Evolutionary conservation across 495 filamentous ascomycete species (phyloP).

Genomic region (Polyplosphaeria fusca): DNA sequence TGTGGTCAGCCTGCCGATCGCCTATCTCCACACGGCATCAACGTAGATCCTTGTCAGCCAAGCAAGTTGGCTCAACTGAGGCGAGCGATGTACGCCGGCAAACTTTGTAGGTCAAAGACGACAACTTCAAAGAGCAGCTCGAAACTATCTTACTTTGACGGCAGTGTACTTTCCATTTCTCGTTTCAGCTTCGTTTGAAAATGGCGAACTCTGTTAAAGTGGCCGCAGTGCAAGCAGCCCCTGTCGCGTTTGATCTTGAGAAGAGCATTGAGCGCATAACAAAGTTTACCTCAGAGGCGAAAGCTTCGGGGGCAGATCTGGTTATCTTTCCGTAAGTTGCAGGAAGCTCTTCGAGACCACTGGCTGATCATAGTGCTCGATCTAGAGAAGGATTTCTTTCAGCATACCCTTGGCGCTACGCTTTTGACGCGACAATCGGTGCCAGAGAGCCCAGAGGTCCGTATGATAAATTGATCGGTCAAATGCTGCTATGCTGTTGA

Average conservation of each 20-base stretch:
- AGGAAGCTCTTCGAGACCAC: no score
- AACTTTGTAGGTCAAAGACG: no score
- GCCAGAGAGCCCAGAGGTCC: slow-evolving; percentile 44
- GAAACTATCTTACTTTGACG: no score
- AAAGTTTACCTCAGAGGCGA: slow-evolving; percentile 4
- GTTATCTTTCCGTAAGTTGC: slow-evolving; percentile 20
- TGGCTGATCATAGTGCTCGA: no score
- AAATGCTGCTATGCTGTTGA: no score
- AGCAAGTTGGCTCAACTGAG: no score
- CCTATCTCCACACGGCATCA: background rate
- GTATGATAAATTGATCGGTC: background rate
- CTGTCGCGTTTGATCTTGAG: slow-evolving; percentile 15
- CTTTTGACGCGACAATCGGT: slow-evolving; percentile 47
- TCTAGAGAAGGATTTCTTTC: slow-evolving; percentile 43
- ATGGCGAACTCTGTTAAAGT: slow-evolving; percentile 34
- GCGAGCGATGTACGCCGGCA: no score
- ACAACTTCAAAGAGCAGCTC: no score
- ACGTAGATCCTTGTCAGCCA: background rate
- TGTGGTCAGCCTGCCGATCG: background rate
- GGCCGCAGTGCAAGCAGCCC: slow-evolving; percentile 23
- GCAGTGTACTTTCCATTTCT: no score
- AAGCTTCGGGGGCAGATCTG: slow-evolving; percentile 8
- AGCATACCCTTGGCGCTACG: slow-evolving; percentile 46
- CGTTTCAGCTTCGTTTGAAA: slow-evolving; percentile 4
- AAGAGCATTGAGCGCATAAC: slow-evolving; percentile 18